Evolutionary conservation across 805 yeast species (phyloP).

Genomic region (Spathaspora gorwiae): DNA sequence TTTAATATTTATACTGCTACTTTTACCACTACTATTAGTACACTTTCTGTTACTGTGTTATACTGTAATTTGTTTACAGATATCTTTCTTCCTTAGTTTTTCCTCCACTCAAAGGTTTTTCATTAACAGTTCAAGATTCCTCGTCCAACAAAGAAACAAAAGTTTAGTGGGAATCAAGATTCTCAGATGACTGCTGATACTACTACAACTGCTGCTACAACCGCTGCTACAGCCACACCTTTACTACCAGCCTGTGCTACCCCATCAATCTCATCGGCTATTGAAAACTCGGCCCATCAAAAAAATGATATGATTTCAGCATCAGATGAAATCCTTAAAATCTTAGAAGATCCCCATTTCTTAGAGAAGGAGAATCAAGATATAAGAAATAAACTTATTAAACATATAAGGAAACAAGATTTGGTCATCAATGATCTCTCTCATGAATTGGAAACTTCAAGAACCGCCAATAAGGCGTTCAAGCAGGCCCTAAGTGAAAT

Average conservation of each 20-base stretch:
- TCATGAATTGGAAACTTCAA: conserved; percentile 31
- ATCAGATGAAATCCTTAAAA: conserved; percentile 22
- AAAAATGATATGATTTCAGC: conserved; percentile 11
- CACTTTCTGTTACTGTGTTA: too few species aligned
- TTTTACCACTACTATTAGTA: too few species aligned
- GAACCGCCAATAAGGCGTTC: conserved; percentile 64
- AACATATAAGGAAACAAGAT: conserved; percentile 29
- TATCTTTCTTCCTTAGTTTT: too few species aligned
- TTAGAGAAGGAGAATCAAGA: conserved; percentile 23
- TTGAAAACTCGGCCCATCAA: not conserved
- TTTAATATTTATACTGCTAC: too few species aligned
- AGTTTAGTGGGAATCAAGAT: not conserved
- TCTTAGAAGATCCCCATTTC: conserved; percentile 37
- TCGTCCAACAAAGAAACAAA: conserved; percentile 6
- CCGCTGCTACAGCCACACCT: not conserved
- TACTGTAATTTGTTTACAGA: too few species aligned
- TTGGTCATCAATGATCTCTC: conserved; percentile 19
- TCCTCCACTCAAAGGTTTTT: too few species aligned
- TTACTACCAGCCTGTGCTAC: not conserved
- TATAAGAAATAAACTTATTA: conserved; percentile 27
- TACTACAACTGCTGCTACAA: not conserved
- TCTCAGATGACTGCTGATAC: not conserved
- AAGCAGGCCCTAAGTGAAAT: conserved; percentile 71
- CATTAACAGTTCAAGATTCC: conserved; percentile 1
- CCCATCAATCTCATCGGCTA: too few species aligned